phyloP scores from a whole-genome alignment of 2,329 filamentous ascomycete genomes.

The Trichocomaceae sp. region DNA sequence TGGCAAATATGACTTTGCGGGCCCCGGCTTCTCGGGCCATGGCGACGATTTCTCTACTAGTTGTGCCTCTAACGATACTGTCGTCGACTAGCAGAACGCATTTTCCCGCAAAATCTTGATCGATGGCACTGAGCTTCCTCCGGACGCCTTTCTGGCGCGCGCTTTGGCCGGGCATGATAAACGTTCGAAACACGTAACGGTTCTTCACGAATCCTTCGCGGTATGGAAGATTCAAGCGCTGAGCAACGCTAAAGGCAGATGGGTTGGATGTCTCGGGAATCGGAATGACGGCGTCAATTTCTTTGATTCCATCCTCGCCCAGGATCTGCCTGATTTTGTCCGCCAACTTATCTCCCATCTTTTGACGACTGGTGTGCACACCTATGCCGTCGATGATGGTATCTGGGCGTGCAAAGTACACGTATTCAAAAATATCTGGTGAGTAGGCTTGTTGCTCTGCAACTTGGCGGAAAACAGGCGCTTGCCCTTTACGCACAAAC shows the following conservation, averaged over 20 bases:
- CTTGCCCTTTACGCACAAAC: constrained; percentile 70
- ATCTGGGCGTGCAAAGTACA: constrained; percentile 82
- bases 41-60: constrained; percentile 66
- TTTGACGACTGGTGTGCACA: constrained; percentile 73
- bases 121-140: constrained; percentile 81
- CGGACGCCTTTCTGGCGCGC: constrained; percentile 78
- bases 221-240: constrained; percentile 67
- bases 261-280: constrained; percentile 80
- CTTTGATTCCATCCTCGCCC: constrained; percentile 60
- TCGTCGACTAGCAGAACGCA: constrained; percentile 83
- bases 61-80: constrained; percentile 81
- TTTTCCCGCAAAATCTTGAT: constrained; percentile 72
- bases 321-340: constrained; percentile 63
- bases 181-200: constrained; percentile 79
- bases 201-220: constrained; percentile 84
- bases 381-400: constrained; percentile 80
- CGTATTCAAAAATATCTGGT: constrained; percentile 80
- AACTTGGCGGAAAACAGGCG: constrained; percentile 70
- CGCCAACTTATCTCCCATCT: constrained; percentile 79
- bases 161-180: constrained; percentile 78
- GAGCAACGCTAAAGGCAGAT: constrained; percentile 69
- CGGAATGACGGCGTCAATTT: constrained; percentile 73
- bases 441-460: constrained; percentile 62
- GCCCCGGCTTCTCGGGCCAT: constrained; percentile 85
- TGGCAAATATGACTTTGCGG: constrained; percentile 73